Conservation (phyloP, 78 protist genomes). For the Dictyostelium firmibasis region DNA sequence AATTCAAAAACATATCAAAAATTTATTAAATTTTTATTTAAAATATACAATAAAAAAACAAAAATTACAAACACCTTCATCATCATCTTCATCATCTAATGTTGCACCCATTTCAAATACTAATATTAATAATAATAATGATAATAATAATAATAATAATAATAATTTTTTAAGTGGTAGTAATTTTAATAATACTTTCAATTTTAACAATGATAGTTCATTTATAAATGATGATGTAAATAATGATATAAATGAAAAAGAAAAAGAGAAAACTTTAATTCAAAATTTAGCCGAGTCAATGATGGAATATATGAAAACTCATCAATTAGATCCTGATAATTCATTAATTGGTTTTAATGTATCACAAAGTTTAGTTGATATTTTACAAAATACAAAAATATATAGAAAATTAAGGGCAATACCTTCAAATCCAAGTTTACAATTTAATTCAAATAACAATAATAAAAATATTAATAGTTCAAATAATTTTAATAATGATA, state of each 20-base stretch:
- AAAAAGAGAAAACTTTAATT: background rate
- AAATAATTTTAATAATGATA: too few species aligned
- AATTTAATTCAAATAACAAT: background rate
- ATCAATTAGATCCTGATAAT: slow-evolving; percentile 37
- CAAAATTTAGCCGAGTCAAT: background rate
- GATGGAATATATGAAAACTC: slow-evolving; percentile 1
- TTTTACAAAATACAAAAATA: slow-evolving; percentile 7
- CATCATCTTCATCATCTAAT: background rate
- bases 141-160: background rate
- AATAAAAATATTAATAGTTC: too few species aligned
- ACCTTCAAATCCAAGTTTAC: slow-evolving; percentile 16
- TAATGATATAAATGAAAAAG: slow-evolving; percentile 22
- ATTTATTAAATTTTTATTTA: background rate
- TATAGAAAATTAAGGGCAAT: slow-evolving; percentile 14
- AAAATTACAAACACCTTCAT: background rate
- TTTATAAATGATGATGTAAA: background rate
- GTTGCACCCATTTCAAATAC: background rate
- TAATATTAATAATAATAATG: background rate
- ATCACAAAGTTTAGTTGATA: background rate
- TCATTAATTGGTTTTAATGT: slow-evolving; percentile 49
- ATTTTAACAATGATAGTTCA: background rate
- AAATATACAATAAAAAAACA: slow-evolving; percentile 20
- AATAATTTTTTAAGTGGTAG: too few species aligned
- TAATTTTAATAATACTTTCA: background rate
- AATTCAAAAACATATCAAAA: background rate